These are phyloP conservation scores for Podospora australis DNA, from an alignment of 495 filamentous ascomycete species.

Conservation along the genomic window DNA sequence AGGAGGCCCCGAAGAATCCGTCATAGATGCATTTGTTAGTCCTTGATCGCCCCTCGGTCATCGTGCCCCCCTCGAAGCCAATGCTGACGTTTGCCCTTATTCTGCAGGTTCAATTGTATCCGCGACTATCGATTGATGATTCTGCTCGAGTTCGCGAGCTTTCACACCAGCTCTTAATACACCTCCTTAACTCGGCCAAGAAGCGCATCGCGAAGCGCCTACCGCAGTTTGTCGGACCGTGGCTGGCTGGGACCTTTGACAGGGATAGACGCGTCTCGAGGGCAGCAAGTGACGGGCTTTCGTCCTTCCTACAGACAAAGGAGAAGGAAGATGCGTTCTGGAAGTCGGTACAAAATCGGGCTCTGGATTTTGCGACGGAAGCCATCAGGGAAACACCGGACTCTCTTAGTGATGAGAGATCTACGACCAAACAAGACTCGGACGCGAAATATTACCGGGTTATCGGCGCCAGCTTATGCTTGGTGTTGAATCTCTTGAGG, in stretches of 20 bases:
- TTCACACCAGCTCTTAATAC: slow-evolving; percentile 67
- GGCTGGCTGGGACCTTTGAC: slow-evolving; percentile 85
- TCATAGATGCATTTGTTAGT: slow-evolving; percentile 85
- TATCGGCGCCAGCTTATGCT: slow-evolving; percentile 55
- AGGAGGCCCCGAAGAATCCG: slow-evolving; percentile 61
- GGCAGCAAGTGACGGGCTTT: slow-evolving; percentile 67
- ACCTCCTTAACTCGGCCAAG: slow-evolving; percentile 62
- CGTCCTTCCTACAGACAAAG: slow-evolving; percentile 64
- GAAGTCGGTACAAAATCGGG: slow-evolving; percentile 65
- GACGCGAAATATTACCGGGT: slow-evolving; percentile 78
- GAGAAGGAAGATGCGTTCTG: slow-evolving; percentile 72
- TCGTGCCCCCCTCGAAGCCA: neutral
- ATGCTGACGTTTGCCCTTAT: slow-evolving; percentile 9
- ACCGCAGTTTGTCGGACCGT: slow-evolving; percentile 69
- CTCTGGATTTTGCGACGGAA: slow-evolving; percentile 73
- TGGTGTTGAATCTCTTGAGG: slow-evolving; percentile 49
- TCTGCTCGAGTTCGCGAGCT: slow-evolving; percentile 81
- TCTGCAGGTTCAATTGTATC: slow-evolving; percentile 72
- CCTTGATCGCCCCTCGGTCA: neutral
- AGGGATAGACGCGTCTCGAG: slow-evolving; percentile 66
- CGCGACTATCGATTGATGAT: slow-evolving; percentile 80
- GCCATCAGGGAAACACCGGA: slow-evolving; percentile 70
- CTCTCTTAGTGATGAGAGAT: slow-evolving; percentile 83
- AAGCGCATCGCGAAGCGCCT: slow-evolving; percentile 76
- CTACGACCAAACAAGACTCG: slow-evolving; percentile 74